Conservation (phyloP, 2,329 filamentous ascomycete species). For the Penicillium digitatum region DNA sequence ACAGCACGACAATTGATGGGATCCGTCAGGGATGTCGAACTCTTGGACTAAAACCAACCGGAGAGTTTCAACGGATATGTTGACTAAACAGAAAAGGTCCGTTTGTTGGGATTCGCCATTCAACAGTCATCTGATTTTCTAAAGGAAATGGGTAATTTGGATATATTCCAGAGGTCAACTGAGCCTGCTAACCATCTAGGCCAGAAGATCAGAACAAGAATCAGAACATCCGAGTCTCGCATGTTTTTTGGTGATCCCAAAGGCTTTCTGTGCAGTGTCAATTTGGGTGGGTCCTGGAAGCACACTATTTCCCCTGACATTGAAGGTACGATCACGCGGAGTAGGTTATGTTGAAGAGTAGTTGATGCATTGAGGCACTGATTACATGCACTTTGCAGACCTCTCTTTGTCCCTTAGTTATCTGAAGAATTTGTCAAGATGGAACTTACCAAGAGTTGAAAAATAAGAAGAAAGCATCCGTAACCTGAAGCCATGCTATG, state of each 20-base stretch:
- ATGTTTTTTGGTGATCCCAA: neutral
- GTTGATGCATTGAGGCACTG: neutral
- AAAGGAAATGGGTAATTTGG: too few species aligned
- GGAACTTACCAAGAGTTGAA: constrained; percentile 23
- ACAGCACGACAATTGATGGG: neutral
- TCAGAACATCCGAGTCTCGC: too few species aligned
- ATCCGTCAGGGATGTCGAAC: too few species aligned
- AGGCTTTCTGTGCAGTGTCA: too few species aligned
- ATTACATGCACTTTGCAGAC: neutral
- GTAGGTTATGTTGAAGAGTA: neutral
- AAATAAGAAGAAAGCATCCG: constrained; percentile 21
- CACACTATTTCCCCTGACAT: neutral
- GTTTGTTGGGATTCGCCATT: neutral
- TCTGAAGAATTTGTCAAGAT: too few species aligned
- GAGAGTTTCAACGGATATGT: neutral
- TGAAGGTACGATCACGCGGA: neutral
- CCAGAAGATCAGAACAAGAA: too few species aligned
- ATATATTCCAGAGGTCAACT: too few species aligned
- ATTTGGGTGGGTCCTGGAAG: too few species aligned
- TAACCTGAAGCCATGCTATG: constrained; percentile 21
- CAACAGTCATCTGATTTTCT: too few species aligned
- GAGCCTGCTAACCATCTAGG: too few species aligned
- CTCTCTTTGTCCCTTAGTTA: too few species aligned
- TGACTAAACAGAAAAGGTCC: neutral
- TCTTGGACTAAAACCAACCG: neutral